Evolutionary conservation across 805 yeast species (phyloP), one percentile per base, ranked within the genome.

Genomic region (Cyberlindnera mississippiensis): DNA sequence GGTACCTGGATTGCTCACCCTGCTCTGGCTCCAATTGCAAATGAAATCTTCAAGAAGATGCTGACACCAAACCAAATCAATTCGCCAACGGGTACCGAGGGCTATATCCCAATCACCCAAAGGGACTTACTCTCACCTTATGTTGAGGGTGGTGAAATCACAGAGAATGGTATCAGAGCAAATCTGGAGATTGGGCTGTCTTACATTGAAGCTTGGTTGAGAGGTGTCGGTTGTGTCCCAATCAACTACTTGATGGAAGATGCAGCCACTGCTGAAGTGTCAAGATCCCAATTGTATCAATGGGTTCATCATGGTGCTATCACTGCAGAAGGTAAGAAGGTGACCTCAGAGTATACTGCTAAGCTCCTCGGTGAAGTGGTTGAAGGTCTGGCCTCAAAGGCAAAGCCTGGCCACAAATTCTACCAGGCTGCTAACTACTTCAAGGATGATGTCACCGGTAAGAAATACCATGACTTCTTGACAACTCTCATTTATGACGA

Each of bases 1-100:
- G 89, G 93, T 38, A 82, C 91, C 43, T 85, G 95, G 95, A 85
- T 85, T 59, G 91, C 91, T 5, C 93, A 85, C 59, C 95, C 95
- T 10, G 90, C 89, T 16, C 71, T 85, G 61, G 85, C 85, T 18
- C 75, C 82, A 9, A 78, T 84, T 50, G 89, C 87, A 40, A 73
- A 82, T 56, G 73, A 75, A 52, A 86, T 84, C 11, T 85, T 85
- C 67, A 73, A 75, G 57, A 76, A 81, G 59, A 83, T 85, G 89
- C 85, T 86, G 47, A 85, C 90, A 30, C 85, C 90, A 49, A 85
- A 85, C 68, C 93, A 85, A 65, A 73, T 85, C 55, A 63, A 67
- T 44, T 58, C 58, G 16, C 48, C 59, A 33, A 63, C 58, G 37
- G 58, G 60, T 17, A 46, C 46, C 17, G 56, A 51, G 11, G 69